phyloP scores from a whole-genome alignment of 768 basidiomycete genomes.

The Lactarius indigo region DNA sequence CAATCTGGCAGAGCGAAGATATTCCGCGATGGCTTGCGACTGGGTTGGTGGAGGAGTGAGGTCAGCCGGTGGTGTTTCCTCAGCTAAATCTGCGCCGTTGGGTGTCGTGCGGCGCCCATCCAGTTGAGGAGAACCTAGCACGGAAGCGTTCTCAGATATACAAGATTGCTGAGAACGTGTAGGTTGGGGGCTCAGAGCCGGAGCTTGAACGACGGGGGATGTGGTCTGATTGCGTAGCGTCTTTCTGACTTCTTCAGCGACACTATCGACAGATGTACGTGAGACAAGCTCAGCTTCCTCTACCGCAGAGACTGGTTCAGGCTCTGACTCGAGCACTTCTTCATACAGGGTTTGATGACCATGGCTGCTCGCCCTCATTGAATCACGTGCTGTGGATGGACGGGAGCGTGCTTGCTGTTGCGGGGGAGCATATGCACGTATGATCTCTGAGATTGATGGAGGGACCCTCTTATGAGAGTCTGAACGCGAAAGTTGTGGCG shows the following conservation, averaged over 20 bases:
- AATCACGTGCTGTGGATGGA: slow-evolving; percentile 43
- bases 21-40: slow-evolving; percentile 77
- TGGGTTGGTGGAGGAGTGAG: slow-evolving; percentile 44
- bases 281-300: slow-evolving; percentile 66
- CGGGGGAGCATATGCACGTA: slow-evolving; percentile 71
- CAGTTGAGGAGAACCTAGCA: slow-evolving; percentile 8
- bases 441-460: slow-evolving; percentile 87
- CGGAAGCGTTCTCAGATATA: slow-evolving; percentile 23
- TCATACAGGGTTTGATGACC: slow-evolving; percentile 46
- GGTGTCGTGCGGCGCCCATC: slow-evolving; percentile 8
- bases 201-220: slow-evolving; percentile 37
- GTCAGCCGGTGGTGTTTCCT: slow-evolving; percentile 41
- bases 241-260: slow-evolving; percentile 75
- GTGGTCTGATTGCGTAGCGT: slow-evolving; percentile 60
- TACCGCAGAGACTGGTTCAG: slow-evolving; percentile 47
- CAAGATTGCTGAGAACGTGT: slow-evolving; percentile 29
- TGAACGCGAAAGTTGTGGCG: slow-evolving; percentile 26
- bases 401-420: slow-evolving; percentile 49
- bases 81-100: slow-evolving; percentile 26
- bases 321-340: slow-evolving; percentile 45
- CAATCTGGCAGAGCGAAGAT: slow-evolving; percentile 80
- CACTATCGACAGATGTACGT: slow-evolving; percentile 85
- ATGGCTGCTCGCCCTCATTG: slow-evolving; percentile 45
- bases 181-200: slow-evolving; percentile 28
- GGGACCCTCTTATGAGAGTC: slow-evolving; percentile 45